Conservation (phyloP, 1,139 yeast species). For the Maudiozyma humilis region DNA sequence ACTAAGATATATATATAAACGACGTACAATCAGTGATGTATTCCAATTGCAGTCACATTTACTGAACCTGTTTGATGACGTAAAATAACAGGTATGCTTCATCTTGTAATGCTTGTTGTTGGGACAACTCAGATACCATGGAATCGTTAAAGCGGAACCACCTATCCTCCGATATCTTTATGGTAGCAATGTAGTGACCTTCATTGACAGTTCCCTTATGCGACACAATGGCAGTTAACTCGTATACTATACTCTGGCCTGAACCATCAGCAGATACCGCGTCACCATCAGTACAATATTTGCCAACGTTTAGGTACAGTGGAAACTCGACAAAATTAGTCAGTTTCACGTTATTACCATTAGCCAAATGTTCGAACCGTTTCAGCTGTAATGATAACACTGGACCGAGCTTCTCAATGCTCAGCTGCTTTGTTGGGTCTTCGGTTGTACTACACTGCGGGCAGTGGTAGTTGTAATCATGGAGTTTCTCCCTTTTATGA, state of each 20-base stretch:
- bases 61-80: slow-evolving; percentile 37
- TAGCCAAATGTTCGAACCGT: slow-evolving; percentile 67
- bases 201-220: slow-evolving; percentile 91
- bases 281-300: slow-evolving; percentile 40
- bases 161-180: slow-evolving; percentile 59
- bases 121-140: slow-evolving; percentile 59
- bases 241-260: slow-evolving; percentile 44
- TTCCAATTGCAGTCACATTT: too few species aligned
- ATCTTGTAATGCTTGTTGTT: slow-evolving; percentile 55
- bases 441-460: slow-evolving; percentile 52
- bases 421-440: slow-evolving; percentile 63
- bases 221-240: slow-evolving; percentile 75
- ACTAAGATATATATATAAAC: too few species aligned
- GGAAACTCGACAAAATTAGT: slow-evolving; percentile 73
- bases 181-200: slow-evolving; percentile 82
- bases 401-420: slow-evolving; percentile 61
- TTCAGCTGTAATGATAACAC: slow-evolving; percentile 79
- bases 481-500: slow-evolving; percentile 63
- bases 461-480: slow-evolving; percentile 66
- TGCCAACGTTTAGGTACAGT: slow-evolving; percentile 56
- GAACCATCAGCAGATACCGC: slow-evolving; percentile 4
- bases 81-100: slow-evolving; percentile 78
- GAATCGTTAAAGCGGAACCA: slow-evolving; percentile 94
- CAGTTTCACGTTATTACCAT: slow-evolving; percentile 50
- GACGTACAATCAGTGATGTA: too few species aligned